Percentiles rank a stretch among this genome's conserved stretches.
Evolutionary conservation across 129 eudicot species (phyloP).

Genomic region (Flaveria trinervia): DNA sequence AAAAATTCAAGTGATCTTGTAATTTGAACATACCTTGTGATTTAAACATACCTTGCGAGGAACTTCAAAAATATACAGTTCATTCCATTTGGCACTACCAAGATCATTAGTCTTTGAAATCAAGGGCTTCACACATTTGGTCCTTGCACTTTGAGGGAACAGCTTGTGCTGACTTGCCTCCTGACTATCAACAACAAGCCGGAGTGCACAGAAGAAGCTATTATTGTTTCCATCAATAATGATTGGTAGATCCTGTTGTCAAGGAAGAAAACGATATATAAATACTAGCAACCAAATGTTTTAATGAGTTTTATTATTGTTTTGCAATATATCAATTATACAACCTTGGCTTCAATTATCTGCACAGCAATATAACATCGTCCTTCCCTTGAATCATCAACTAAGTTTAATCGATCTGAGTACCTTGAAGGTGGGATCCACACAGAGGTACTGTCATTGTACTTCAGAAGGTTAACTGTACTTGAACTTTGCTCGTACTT

Average conservation of each 20-base stretch:
- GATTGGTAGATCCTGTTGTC: slow-evolving; percentile 69
- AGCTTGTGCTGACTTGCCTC: slow-evolving; percentile 80
- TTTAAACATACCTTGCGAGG: slow-evolving; percentile 45
- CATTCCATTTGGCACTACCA: slow-evolving; percentile 90
- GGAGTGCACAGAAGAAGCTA: slow-evolving; percentile 86
- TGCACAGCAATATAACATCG: slow-evolving; percentile 74
- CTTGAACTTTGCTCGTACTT: slow-evolving; percentile 51
- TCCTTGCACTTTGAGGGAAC: slow-evolving; percentile 98
- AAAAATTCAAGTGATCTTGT: slow-evolving; percentile 9
- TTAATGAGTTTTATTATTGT: neutral
- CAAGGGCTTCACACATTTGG: slow-evolving; percentile 80
- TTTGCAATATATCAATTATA: neutral
- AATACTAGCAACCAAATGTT: slow-evolving; percentile 15
- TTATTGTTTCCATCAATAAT: slow-evolving; percentile 90
- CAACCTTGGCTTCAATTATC: slow-evolving; percentile 86
- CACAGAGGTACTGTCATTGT: slow-evolving; percentile 48
- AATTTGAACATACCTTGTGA: neutral
- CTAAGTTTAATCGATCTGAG: slow-evolving; percentile 74
- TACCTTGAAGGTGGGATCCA: slow-evolving; percentile 94
- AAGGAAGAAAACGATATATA: neutral
- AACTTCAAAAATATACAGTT: slow-evolving; percentile 94
- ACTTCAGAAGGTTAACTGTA: slow-evolving; percentile 47
- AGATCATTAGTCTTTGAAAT: slow-evolving; percentile 40
- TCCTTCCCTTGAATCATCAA: slow-evolving; percentile 73
- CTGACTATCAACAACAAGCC: slow-evolving; percentile 81